Evolutionary conservation across 352 stramenopile species (phyloP).

Genomic region (Globisporangium perplexum): DNA sequence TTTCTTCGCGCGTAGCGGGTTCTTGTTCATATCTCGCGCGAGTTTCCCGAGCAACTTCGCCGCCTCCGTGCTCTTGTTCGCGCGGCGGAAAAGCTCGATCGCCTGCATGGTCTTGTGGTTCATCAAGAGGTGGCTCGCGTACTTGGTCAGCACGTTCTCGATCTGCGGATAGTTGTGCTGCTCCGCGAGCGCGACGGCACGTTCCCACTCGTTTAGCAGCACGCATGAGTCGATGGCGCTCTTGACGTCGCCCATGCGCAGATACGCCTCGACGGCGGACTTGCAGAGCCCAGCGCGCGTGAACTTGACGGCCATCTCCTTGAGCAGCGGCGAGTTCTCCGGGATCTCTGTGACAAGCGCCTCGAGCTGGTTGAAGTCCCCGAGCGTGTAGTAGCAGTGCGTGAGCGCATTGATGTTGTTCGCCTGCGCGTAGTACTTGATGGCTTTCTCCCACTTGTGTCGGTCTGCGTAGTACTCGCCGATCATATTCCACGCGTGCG

Average conservation of each 20-base stretch:
- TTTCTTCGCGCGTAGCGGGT: constrained; percentile 91
- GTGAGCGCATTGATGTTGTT: constrained; percentile 72
- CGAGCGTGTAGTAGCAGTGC: constrained; percentile 90
- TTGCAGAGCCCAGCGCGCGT: constrained; percentile 79
- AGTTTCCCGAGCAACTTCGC: constrained; percentile 88
- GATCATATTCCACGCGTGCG: constrained; percentile 85
- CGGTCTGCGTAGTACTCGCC: constrained; percentile 89
- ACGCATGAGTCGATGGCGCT: constrained; percentile 91
- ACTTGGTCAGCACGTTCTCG: constrained; percentile 90
- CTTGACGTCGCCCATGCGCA: constrained; percentile 90
- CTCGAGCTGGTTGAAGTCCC: constrained; percentile 86
- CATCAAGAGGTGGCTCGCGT: constrained; percentile 79
- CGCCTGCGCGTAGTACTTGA: constrained; percentile 88
- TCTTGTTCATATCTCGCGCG: constrained; percentile 70
- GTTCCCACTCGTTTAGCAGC: constrained; percentile 91
- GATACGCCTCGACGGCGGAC: constrained; percentile 80
- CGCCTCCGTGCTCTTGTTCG: constrained; percentile 90
- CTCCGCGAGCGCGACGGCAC: constrained; percentile 86
- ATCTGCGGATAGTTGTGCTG: constrained; percentile 93
- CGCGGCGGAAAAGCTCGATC: constrained; percentile 91
- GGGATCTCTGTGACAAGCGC: constrained; percentile 82
- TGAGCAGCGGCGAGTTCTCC: constrained; percentile 68
- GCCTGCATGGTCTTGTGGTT: constrained; percentile 84
- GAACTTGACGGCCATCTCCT: constrained; percentile 87
- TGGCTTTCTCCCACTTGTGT: constrained; percentile 91